phyloP scores from a whole-genome alignment of 495 filamentous ascomycete genomes.

The Hypomontagnella submonticulosa region DNA sequence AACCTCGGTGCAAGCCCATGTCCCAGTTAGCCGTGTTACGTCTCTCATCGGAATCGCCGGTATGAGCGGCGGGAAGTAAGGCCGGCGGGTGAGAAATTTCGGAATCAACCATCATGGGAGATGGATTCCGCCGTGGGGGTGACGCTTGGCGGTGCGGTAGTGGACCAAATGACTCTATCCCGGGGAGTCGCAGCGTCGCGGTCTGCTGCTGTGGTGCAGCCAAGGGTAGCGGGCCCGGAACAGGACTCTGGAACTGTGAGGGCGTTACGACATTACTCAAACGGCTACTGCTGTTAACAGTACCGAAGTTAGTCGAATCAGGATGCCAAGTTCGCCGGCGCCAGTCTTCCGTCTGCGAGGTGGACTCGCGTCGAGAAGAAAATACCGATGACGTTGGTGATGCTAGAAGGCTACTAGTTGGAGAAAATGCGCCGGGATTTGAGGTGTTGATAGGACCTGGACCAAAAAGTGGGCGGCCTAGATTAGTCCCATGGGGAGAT shows the following conservation, averaged over 20 bases:
- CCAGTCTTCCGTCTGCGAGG: conserved; percentile 72
- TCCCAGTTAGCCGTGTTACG: conserved; percentile 78
- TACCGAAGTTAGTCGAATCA: conserved; percentile 67
- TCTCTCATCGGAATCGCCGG: conserved; percentile 65
- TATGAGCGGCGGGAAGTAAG: conserved; percentile 55
- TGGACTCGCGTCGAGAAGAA: conserved; percentile 70
- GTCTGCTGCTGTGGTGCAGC: conserved; percentile 52
- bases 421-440: conserved; percentile 65
- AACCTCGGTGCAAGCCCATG: conserved; percentile 75
- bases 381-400: conserved; percentile 80
- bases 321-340: conserved; percentile 92
- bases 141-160: conserved; percentile 66
- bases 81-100: conserved; percentile 55
- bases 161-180: conserved; percentile 90
- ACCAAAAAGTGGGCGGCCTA: conserved; percentile 69
- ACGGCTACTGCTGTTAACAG: conserved; percentile 50
- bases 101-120: conserved; percentile 76
- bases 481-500: conserved; percentile 65
- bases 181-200: conserved; percentile 72
- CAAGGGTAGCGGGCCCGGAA: conserved; percentile 65
- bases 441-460: conserved; percentile 62
- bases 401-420: conserved; percentile 66
- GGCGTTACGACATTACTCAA: conserved; percentile 65
- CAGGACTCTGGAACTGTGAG: conserved; percentile 66
- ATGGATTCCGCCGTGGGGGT: conserved; percentile 70